These are phyloP conservation scores for Fusarium graminum DNA, from an alignment of 2,329 filamentous ascomycete species.

Conservation along the genomic window DNA sequence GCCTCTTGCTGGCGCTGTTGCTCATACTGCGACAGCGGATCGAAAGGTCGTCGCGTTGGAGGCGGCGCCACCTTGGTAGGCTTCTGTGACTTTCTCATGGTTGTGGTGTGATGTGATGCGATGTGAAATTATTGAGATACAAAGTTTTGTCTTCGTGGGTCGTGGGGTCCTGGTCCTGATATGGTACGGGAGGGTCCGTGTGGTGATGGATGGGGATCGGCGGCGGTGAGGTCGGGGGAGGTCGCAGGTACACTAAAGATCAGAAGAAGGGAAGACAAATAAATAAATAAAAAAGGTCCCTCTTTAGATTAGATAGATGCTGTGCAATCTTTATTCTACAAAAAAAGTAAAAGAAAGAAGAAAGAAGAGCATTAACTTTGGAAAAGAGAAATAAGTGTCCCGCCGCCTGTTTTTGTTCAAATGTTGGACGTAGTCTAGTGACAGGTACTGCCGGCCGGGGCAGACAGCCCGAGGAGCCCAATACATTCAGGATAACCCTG, in stretches of 20 bases:
- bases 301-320: conserved; percentile 18
- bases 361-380: conserved; percentile 24
- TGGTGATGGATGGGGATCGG: conserved; percentile 26
- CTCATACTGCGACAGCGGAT: conserved; percentile 39
- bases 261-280: conserved; percentile 5
- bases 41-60: conserved; percentile 31
- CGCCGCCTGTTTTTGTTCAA: conserved; percentile 34
- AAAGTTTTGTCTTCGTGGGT: conserved; percentile 28
- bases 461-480: conserved; percentile 45
- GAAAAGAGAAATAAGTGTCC: conserved; percentile 14
- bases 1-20: conserved; percentile 42
- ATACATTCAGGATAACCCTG: conserved; percentile 43
- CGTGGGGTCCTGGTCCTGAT: conserved; percentile 8
- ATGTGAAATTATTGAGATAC: conserved; percentile 19
- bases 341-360: conserved; percentile 19
- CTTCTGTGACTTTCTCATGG: conserved; percentile 43
- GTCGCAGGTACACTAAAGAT: conserved; percentile 31
- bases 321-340: conserved; percentile 21
- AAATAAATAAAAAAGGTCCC: conserved; percentile 20
- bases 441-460: conserved; percentile 30
- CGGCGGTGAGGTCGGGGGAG: conserved; percentile 28
- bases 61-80: conserved; percentile 21
- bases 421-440: conserved; percentile 17
- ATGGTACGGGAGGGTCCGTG: conserved; percentile 14
- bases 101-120: conserved; percentile 10